Percentiles rank a stretch among this genome's conserved stretches.
Conservation (phyloP, 345 rosid species). For the Bruguiera sexangula region DNA sequence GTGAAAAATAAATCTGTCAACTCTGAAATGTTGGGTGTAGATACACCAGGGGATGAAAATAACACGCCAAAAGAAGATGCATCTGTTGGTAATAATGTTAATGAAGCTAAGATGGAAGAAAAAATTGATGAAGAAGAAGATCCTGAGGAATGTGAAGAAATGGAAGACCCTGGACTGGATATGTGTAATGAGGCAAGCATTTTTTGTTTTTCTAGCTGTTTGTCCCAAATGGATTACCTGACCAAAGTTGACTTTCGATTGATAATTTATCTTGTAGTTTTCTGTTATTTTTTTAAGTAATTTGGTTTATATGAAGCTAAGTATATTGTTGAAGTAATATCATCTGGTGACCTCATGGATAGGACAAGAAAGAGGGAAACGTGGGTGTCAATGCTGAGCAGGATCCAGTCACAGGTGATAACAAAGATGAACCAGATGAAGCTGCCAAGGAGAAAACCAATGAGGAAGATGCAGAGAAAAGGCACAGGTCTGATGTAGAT, state of each 20-base stretch:
- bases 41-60: conserved; percentile 20
- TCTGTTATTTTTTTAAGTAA: not conserved
- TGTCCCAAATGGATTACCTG: not conserved
- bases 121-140: conserved; percentile 46
- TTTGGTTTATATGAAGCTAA: not conserved
- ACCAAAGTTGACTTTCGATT: not conserved
- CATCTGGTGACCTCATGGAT: conserved; percentile 6
- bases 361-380: conserved; percentile 44
- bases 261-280: not conserved
- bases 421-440: conserved; percentile 32
- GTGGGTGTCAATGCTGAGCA: conserved; percentile 36
- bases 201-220: too few relatives aligned
- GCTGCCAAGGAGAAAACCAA: conserved; percentile 28
- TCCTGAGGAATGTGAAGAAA: conserved; percentile 61
- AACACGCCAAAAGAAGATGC: conserved; percentile 27
- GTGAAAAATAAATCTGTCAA: conserved; percentile 37
- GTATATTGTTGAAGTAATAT: not conserved
- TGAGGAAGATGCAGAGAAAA: conserved; percentile 32
- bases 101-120: conserved; percentile 38
- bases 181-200: conserved; percentile 49
- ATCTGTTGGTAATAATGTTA: conserved; percentile 30
- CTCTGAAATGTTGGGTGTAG: conserved; percentile 29
- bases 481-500: conserved; percentile 34
- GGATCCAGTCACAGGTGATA: conserved; percentile 22
- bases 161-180: conserved; percentile 46